Evolutionary conservation across 257 asterid genomes (phyloP), one percentile per base, ranked within the genome.

Genomic region (Oldenlandia corymbosa): DNA sequence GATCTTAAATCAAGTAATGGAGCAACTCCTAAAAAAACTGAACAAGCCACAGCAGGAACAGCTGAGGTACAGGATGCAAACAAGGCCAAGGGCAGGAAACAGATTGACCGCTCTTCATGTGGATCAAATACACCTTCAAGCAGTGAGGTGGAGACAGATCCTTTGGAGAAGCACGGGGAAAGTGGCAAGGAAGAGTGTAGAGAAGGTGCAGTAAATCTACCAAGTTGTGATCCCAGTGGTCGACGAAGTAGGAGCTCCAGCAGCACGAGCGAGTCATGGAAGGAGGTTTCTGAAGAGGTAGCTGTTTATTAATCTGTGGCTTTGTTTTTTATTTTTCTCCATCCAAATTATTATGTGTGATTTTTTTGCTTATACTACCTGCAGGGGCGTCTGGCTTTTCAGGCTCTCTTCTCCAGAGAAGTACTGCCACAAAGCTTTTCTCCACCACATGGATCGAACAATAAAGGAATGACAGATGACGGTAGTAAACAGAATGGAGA

Each of bases 121-220:
- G 99, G 99, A 72, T 92, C 99, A n/a, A 92, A 92, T 74, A 87
- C 98, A 28, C 83, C 97, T 43, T 92, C 99, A 42, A 82, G 99
- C 84, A 89, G 97, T 61, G 99, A 92, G 60, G 85, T 87, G 34
- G 99, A 89, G 55, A 87, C 89, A 7, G 88, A 92, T 79, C 83
- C 80, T 67, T 66, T 73, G 68, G 96, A 85, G 75, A 88, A 88
- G 68, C 78, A 71, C 28, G 73, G 59, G 23, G 55, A 79, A 34
- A n/a, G n/a, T n/a, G 82, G 71, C 27, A 75, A 69, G 71, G 93
- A 88, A 73, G 85, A 80, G 70, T 46, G 49, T 2, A 77, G 75
- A 72, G 96, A 80, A 58, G 71, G 72, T 57, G 84, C 72, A 56
- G 56, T 71, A 58, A 68, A 74, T 73, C 78, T n/a, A n/a, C n/a